Evolutionary conservation across 306 rosid genomes (phyloP).

Genomic region (Cajanus cajan): DNA sequence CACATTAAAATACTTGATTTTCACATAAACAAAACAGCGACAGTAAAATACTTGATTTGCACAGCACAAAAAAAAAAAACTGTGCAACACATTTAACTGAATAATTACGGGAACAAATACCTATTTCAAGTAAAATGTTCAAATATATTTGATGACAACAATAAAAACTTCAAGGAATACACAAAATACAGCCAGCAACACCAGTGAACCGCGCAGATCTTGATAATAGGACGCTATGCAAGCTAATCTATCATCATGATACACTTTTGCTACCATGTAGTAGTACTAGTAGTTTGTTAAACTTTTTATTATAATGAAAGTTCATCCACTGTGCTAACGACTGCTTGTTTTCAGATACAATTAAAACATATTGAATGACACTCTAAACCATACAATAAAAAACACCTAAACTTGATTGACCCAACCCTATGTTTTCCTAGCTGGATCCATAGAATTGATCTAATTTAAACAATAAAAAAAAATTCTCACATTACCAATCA

Average conservation of each 20-base stretch:
- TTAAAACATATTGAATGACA: neutral
- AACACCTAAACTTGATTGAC: neutral
- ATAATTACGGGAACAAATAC: neutral
- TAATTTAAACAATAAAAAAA: neutral
- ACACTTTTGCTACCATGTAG: neutral
- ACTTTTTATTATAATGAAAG: neutral
- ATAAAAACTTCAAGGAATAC: neutral
- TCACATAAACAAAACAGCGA: neutral
- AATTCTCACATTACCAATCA: neutral
- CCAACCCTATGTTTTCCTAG: neutral
- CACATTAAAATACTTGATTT: neutral
- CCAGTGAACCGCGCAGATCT: neutral
- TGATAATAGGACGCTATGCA: neutral
- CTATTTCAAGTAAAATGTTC: neutral
- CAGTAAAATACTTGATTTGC: neutral
- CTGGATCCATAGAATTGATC: conserved; percentile 23
- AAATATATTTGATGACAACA: neutral
- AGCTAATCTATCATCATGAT: neutral
- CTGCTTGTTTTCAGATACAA: conserved; percentile 3
- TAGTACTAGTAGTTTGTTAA: neutral
- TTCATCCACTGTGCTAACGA: neutral
- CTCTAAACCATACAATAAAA: neutral
- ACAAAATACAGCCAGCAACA: conserved; percentile 16
- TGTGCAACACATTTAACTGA: neutral
- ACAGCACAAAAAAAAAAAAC: neutral